Percentiles rank a stretch among this genome's conserved stretches.
phyloP scores from a whole-genome alignment of 257 asterid species.

The Prunella vulgaris region DNA sequence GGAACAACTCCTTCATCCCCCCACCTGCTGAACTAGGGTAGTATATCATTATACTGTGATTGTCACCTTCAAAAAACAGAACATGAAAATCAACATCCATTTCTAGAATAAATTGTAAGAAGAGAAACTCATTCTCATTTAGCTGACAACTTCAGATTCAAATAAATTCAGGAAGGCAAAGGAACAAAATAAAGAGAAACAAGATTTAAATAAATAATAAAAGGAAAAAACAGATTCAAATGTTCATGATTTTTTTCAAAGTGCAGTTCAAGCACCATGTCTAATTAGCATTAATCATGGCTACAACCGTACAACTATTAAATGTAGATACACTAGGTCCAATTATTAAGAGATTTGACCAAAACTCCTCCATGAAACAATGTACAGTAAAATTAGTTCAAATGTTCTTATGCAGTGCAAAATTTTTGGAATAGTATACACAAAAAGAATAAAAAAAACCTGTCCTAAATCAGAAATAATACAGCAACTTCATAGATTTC shows the following conservation, averaged over 20 bases:
- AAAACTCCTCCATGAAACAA: background rate
- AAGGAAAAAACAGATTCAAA: background rate
- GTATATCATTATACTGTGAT: conserved; percentile 95
- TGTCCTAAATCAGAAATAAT: background rate
- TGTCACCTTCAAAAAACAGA: conserved; percentile 63
- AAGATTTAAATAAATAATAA: background rate
- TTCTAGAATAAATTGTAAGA: conserved; percentile 13
- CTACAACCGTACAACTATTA: background rate
- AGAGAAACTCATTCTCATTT: conserved; percentile 15
- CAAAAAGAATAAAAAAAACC: background rate
- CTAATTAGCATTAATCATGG: background rate
- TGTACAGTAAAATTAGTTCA: background rate
- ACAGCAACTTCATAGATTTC: background rate
- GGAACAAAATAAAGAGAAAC: background rate
- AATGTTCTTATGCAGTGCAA: background rate
- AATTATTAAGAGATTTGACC: background rate
- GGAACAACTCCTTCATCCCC: conserved; percentile 92
- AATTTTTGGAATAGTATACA: background rate
- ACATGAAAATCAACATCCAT: conserved; percentile 28
- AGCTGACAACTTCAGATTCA: conserved; percentile 12
- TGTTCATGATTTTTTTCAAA: background rate
- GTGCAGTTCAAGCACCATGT: background rate
- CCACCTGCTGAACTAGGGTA: conserved; percentile 99
- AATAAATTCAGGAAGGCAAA: background rate
- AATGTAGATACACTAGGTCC: background rate